phyloP scores from a whole-genome alignment of 257 asterid genomes.

The Eustoma russellianum region DNA sequence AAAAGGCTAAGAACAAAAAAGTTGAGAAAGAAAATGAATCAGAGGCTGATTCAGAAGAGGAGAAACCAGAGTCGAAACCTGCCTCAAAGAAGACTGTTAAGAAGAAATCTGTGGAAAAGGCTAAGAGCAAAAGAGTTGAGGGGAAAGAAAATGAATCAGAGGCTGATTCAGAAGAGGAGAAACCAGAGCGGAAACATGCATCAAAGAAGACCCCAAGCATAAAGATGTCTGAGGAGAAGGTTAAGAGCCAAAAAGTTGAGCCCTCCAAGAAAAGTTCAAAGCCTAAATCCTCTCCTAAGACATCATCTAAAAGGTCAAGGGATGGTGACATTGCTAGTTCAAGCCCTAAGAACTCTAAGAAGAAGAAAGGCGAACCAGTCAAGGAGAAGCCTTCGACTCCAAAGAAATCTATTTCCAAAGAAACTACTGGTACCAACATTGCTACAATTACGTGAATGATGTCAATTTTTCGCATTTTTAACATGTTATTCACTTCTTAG shows the following conservation, averaged over 20 bases:
- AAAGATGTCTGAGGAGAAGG: constrained; percentile 40
- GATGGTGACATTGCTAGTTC: constrained; percentile 22
- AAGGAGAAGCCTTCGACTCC: constrained; percentile 45
- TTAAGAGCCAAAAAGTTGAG: constrained; percentile 39
- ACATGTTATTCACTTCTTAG: not conserved
- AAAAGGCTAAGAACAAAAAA: not conserved
- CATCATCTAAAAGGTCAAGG: constrained; percentile 41
- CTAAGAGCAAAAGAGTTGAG: constrained; percentile 40
- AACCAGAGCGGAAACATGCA: constrained; percentile 25
- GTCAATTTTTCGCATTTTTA: not conserved
- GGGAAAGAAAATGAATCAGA: constrained; percentile 38
- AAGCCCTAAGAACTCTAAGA: constrained; percentile 41
- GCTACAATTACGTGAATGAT: not conserved
- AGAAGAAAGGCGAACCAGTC: constrained; percentile 39
- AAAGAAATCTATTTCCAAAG: constrained; percentile 45
- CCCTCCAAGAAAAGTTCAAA: constrained; percentile 28
- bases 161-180: constrained; percentile 34
- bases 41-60: constrained; percentile 32
- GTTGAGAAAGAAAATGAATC: constrained; percentile 31
- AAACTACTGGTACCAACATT: constrained; percentile 45
- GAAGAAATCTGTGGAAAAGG: constrained; percentile 40
- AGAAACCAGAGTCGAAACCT: constrained; percentile 30
- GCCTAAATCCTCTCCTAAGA: constrained; percentile 45
- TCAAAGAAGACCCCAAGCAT: constrained; percentile 37
- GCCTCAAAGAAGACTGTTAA: constrained; percentile 33